Evolutionary conservation across 106 monocot species (phyloP).

Genomic region (Dioscorea dumetorum): DNA sequence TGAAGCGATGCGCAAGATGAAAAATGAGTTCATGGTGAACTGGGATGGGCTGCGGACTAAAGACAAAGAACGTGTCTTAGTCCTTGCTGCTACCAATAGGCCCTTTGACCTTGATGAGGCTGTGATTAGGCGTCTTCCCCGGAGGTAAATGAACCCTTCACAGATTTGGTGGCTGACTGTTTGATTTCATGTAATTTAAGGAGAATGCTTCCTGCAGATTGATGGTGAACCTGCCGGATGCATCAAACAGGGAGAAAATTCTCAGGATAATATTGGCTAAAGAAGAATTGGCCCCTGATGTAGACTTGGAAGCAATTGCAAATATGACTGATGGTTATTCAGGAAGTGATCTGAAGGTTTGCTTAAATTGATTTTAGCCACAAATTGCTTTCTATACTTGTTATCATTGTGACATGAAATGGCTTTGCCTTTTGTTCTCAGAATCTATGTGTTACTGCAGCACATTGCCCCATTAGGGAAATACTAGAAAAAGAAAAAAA

Average conservation of each 20-base stretch:
- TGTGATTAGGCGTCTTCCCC: constrained; percentile 75
- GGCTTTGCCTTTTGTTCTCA: constrained; percentile 13
- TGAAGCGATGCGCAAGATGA: constrained; percentile 92
- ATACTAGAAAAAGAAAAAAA: constrained; percentile 91
- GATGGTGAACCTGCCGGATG: constrained; percentile 93
- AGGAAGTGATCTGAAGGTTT: constrained; percentile 94
- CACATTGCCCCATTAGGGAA: constrained; percentile 96
- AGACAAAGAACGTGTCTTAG: constrained; percentile 76
- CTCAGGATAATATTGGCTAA: constrained; percentile 80
- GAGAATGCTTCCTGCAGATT: constrained; percentile 37
- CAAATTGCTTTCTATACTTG: not conserved
- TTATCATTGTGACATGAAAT: not conserved
- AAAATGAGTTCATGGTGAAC: constrained; percentile 95
- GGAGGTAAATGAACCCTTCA: constrained; percentile 35
- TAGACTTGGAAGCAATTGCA: constrained; percentile 69
- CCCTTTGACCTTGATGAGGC: constrained; percentile 96
- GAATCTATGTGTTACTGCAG: constrained; percentile 98
- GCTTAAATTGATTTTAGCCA: not conserved
- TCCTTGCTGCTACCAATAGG: constrained; percentile 84
- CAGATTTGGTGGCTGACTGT: too few relatives aligned
- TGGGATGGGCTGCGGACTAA: constrained; percentile 92
- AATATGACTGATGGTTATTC: constrained; percentile 97
- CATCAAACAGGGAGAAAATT: constrained; percentile 83
- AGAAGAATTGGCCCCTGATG: constrained; percentile 57
- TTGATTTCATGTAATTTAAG: not conserved